Evolutionary conservation across 495 filamentous ascomycete species (phyloP), one percentile per base, ranked within the genome.

Genomic region (Xylaria sp.): DNA sequence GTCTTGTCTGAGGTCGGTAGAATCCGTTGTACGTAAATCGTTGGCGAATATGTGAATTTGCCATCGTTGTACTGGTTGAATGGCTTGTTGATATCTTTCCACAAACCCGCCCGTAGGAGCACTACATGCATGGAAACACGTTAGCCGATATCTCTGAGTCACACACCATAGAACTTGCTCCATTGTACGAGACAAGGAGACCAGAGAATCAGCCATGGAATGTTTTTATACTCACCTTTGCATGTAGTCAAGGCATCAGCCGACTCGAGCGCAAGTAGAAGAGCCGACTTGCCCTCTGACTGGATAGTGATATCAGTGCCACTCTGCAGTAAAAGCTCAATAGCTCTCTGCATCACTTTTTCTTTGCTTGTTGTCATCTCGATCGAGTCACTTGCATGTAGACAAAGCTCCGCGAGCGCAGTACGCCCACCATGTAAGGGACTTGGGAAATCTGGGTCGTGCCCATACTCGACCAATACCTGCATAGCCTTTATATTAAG

Each of bases 401-500:
- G 72, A 35, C 83, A 85, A 14, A 86, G 73, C 73, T 86, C 84
- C 6, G 82, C 84, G 11, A 86, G 80, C 0, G 83, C 84, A 50
- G 78, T 85, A 26, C 84, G 82, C 8, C 84, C 84, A 59, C 74
- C 79, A 58, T 86, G 84, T 5, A 85, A 71, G 1, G 82, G 73
- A 66, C 84, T 86, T 0, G 84, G 84, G 33, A 85, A 86, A 72
- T 86, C 84, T 11, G 79, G 75, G 19, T 86, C 82, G 69, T 86
- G 84, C 19, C 77, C 80, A 73, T 77, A 78, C 29, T 85, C 75
- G 5, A 85, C 72, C 15, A 86, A 75, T 9, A 85, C 77, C 29
- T 81, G 72, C 75, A 86, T 77, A 0, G 84, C 80, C 35, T 72
- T 70, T 0, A 85, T 53, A 61, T 85, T 85, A 31, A 86, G 80